Evolutionary conservation across 2,329 filamentous ascomycete genomes (phyloP).

Genomic region (Colletotrichum viniferum): DNA sequence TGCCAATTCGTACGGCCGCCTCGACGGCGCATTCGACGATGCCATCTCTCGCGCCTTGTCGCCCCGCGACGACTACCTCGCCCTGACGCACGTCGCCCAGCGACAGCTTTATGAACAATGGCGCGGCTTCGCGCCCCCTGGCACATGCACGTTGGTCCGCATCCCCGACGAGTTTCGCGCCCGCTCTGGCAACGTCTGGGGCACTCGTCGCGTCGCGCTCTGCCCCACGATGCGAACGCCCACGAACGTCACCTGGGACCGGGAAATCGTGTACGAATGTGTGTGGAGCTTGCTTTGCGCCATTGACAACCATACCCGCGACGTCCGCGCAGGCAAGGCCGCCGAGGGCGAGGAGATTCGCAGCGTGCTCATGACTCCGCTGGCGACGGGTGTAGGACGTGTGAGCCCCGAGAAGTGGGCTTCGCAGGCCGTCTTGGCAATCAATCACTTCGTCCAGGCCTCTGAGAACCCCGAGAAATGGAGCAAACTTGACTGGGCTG

Average conservation of each 20-base stretch:
- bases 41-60: slow-evolving; percentile 55
- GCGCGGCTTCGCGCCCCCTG: slow-evolving; percentile 55
- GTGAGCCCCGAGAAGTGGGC: slow-evolving; percentile 54
- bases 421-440: slow-evolving; percentile 50
- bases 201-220: slow-evolving; percentile 48
- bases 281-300: slow-evolving; percentile 55
- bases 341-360: slow-evolving; percentile 33
- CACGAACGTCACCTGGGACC: slow-evolving; percentile 48
- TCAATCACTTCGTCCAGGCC: slow-evolving; percentile 57
- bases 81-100: slow-evolving; percentile 51
- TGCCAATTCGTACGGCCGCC: slow-evolving; percentile 57
- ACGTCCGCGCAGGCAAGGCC: slow-evolving; percentile 5
- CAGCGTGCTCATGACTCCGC: slow-evolving; percentile 54
- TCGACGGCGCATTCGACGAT: slow-evolving; percentile 61
- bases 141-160: slow-evolving; percentile 51
- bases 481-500: slow-evolving; percentile 41
- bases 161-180: slow-evolving; percentile 42
- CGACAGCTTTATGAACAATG: slow-evolving; percentile 47
- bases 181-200: slow-evolving; percentile 40
- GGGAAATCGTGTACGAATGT: slow-evolving; percentile 58
- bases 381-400: slow-evolving; percentile 52
- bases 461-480: slow-evolving; percentile 45
- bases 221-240: slow-evolving; percentile 60
- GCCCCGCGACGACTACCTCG: slow-evolving; percentile 46
- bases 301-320: slow-evolving; percentile 51